phyloP scores from a whole-genome alignment of 2,329 filamentous ascomycete species.

The Clarireedia monteithiana region DNA sequence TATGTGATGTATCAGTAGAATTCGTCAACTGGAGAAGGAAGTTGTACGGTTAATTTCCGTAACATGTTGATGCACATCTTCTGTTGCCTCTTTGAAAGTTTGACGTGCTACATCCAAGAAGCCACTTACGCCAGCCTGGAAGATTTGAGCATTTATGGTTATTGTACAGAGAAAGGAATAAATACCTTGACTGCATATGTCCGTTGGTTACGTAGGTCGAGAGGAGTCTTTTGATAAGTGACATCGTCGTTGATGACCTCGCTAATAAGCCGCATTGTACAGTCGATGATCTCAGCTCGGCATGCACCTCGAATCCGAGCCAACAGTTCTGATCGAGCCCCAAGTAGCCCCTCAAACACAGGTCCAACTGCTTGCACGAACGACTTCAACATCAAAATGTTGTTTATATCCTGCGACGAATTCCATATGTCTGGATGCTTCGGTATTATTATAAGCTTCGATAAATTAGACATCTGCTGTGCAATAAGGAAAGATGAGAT shows the following conservation, averaged over 20 bases:
- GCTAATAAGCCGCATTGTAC: slow-evolving; percentile 57
- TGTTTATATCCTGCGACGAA: slow-evolving; percentile 76
- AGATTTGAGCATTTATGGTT: neutral
- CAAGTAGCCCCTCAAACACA: slow-evolving; percentile 59
- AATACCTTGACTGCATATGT: slow-evolving; percentile 76
- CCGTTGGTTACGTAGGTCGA: slow-evolving; percentile 84
- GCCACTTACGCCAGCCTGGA: slow-evolving; percentile 68
- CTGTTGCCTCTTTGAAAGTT: slow-evolving; percentile 81
- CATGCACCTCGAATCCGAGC: slow-evolving; percentile 64
- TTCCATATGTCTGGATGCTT: slow-evolving; percentile 56
- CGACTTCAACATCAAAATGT: slow-evolving; percentile 78
- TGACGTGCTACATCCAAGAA: slow-evolving; percentile 82
- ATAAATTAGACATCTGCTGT: slow-evolving; percentile 16
- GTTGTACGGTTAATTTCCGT: slow-evolving; percentile 54
- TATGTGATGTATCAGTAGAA: slow-evolving; percentile 6
- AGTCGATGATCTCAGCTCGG: slow-evolving; percentile 49
- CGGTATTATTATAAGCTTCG: slow-evolving; percentile 68
- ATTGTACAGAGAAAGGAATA: neutral
- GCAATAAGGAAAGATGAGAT: slow-evolving; percentile 14
- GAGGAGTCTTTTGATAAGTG: slow-evolving; percentile 64
- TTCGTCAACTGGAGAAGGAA: neutral
- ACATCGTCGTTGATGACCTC: slow-evolving; percentile 74
- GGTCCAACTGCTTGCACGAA: slow-evolving; percentile 63
- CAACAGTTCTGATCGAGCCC: slow-evolving; percentile 57
- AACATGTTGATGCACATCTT: slow-evolving; percentile 67